Percentiles rank a stretch among this genome's conserved stretches.
Evolutionary conservation across 331 rosid genomes (phyloP).

Genomic region (Phaseolus coccineus): DNA sequence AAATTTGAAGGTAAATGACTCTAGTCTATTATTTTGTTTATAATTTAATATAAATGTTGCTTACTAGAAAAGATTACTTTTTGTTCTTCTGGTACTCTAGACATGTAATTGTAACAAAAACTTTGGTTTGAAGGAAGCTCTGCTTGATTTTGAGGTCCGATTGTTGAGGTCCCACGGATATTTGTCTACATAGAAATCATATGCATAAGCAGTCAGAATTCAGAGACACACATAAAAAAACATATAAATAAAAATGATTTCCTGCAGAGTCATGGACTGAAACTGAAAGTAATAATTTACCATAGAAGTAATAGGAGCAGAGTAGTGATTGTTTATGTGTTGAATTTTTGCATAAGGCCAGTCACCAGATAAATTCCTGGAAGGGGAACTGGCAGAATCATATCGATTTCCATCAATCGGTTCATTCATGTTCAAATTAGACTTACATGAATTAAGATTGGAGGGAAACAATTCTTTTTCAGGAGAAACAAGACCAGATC

Average conservation of each 20-base stretch:
- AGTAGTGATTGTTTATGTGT: conserved; percentile 27
- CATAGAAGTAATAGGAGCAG: conserved; percentile 32
- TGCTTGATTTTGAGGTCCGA: conserved; percentile 43
- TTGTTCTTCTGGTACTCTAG: conserved; percentile 48
- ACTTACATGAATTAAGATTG: conserved; percentile 31
- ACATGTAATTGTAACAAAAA: conserved; percentile 39
- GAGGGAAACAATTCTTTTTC: conserved; percentile 46
- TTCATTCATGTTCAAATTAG: conserved; percentile 41
- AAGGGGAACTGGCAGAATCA: conserved; percentile 40
- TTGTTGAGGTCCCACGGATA: conserved; percentile 43
- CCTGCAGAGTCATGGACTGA: background rate
- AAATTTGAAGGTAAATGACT: too few relatives aligned
- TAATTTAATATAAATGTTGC: background rate
- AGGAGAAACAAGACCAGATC: conserved; percentile 33
- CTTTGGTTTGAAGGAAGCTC: conserved; percentile 93
- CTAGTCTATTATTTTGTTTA: background rate
- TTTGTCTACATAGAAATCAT: conserved; percentile 44
- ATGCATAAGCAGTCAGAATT: background rate
- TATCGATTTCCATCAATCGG: conserved; percentile 40
- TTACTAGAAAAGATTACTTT: conserved; percentile 46
- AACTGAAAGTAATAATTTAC: conserved; percentile 39
- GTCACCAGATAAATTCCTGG: conserved; percentile 43
- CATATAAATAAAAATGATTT: too few relatives aligned
- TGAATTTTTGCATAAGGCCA: conserved; percentile 41
- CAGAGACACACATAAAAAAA: background rate